Conservation (phyloP, 2,329 filamentous ascomycete species). For the Talaromyces sp. region DNA sequence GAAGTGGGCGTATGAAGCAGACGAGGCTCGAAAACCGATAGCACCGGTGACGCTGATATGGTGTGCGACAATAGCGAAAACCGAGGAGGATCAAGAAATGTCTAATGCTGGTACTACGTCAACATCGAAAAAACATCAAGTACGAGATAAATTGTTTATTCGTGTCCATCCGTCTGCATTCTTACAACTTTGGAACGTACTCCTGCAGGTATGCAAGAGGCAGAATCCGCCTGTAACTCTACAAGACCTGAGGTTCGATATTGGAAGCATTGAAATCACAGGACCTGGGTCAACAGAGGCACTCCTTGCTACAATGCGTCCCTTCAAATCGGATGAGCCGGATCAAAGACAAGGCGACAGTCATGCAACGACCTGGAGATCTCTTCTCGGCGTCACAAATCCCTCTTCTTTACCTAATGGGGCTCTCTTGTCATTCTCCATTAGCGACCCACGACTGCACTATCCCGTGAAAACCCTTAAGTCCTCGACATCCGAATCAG, state of each 20-base stretch:
- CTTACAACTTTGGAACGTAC: conserved; percentile 58
- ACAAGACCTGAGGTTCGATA: conserved; percentile 65
- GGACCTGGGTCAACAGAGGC: conserved; percentile 76
- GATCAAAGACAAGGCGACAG: conserved; percentile 21
- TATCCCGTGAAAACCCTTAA: conserved; percentile 62
- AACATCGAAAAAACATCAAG: conserved; percentile 22
- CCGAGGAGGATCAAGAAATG: conserved; percentile 34
- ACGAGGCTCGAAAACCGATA: conserved; percentile 54
- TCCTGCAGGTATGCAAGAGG: conserved; percentile 54
- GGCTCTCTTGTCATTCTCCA: conserved; percentile 65
- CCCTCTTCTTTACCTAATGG: conserved; percentile 64
- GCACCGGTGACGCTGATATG: conserved; percentile 71
- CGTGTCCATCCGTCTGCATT: conserved; percentile 77
- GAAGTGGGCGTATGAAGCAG: conserved; percentile 54
- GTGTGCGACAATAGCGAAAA: conserved; percentile 48
- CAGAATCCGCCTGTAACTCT: conserved; percentile 58
- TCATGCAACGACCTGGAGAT: conserved; percentile 38
- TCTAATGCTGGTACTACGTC: conserved; percentile 22
- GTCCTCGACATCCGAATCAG: conserved; percentile 32
- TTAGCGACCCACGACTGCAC: conserved; percentile 72
- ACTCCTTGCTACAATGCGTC: conserved; percentile 63
- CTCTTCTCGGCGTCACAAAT: conserved; percentile 54
- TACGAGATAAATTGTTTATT: conserved; percentile 57
- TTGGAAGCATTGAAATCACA: conserved; percentile 65
- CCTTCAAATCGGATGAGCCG: conserved; percentile 26